Base-by-base conservation (phyloP, 1,284 basidiomycete genomes). In the Wolfiporia cocos region DNA sequence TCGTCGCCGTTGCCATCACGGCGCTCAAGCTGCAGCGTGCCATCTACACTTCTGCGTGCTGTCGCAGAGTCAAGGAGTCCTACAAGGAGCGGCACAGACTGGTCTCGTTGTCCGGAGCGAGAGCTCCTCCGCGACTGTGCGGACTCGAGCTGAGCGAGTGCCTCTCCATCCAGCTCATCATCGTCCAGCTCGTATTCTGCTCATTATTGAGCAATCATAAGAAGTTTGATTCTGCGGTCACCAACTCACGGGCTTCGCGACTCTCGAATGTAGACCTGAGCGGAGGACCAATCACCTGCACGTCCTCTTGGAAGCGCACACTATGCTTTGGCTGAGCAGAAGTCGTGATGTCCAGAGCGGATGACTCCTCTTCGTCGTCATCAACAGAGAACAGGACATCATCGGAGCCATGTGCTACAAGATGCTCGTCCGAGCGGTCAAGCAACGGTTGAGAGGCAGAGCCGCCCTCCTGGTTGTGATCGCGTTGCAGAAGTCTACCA, bases 161-260 rank as follows among this genome's bases (percentile, higher is more conserved):
- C 59, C 4, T 71, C 68, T 20, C 82, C 81, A 44, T 88, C 85
- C 14, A 89, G 61, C 31, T 86, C 84, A 57, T 88, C 86, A 0
- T 76, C 68, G 54, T 89, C 87, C 24, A 86, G 73, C 15, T 90
- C 86, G 59, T 72, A 90, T 58, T 86, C 86, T 90, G 44, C 21
- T 39, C 26, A 42, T 41, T 39, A 35, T 15, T 22, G 6, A 7
- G 31, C 21, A 2, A 7, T 6, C 9, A 18, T 2, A 26, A 34
- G 9, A 29, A 1, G 23, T 0, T 22, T 20, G 34, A 33, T 10
- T 17, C 26, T 19, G 37, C 12, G 20, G 37, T 9, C 20, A 47
- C 22, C 34, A 47, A 53, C 50, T 61, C 55, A 74, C 81, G 59
- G 62, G 79, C 69, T 67, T 89, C 86, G 47, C 86, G 79, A 61